Evolutionary conservation across 1,284 basidiomycete species (phyloP), one percentile per base, ranked within the genome.

Genomic region (Boletus calvinii): DNA sequence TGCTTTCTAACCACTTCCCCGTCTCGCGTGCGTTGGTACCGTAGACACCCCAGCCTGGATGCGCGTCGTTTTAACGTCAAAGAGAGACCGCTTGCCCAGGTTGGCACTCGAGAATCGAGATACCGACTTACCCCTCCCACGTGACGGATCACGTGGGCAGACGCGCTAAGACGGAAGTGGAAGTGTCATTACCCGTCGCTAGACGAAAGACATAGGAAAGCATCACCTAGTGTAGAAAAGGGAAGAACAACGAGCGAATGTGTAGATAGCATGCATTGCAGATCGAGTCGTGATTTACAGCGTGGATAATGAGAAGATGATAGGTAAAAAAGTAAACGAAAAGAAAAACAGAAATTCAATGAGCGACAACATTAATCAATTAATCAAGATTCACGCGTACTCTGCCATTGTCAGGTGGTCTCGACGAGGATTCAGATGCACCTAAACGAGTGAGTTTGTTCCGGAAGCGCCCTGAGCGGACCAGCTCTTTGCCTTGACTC

Each of bases 381-480:
- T 57, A 67, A 62, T 67, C 42, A 57, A 67, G 66, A 53, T 72
- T 71, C 52, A 68, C 62, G 52, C 66, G 69, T 52, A 72, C 67
- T 70, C 66, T 68, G 42, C 66, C 64, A 54, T 55, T 68, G 57
- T 71, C 68, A 29, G 62, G 68, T 38, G 66, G 68, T 54, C 57
- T 70, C 46, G 67, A 46, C 0, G 65, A 54, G 13, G 69, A 48
- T 43, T 72, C 66, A 37, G 67, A 50, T 36, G 56, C 32, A 29
- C 68, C 68, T 6, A 67, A 24, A 45, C 66, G 66, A 35, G 54
- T 46, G 48, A 68, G 57, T 49, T 52, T 68, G 53, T 48, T 67
- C 29, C 66, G 68, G 48, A 72, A 55, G 44, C 68, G 67, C 18
- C 60, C 64, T 26, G 56, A 44, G 39, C 67, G 69, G 3, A 38